Conservation (phyloP, 73 alveolate species). For the Paramecium caudatum region DNA sequence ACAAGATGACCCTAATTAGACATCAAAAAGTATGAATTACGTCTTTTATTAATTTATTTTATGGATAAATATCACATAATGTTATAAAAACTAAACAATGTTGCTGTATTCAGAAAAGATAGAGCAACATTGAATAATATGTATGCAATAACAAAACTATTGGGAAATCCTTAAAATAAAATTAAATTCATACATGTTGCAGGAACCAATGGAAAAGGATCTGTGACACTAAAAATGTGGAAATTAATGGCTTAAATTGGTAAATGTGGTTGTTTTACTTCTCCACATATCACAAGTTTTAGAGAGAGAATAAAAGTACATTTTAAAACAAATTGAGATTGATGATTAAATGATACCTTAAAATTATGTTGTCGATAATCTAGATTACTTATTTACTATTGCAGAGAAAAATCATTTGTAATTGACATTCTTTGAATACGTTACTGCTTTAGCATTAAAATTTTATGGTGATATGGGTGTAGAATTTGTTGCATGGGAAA, state of each 20-base stretch:
- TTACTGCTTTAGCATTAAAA: conserved; percentile 83
- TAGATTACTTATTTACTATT: conserved; percentile 55
- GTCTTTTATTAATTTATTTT: neutral
- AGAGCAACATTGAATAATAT: neutral
- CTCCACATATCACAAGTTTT: conserved; percentile 90
- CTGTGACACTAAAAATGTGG: conserved; percentile 84
- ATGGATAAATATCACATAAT: neutral
- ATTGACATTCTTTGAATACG: conserved; percentile 77
- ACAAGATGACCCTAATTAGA: conserved; percentile 52
- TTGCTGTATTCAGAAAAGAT: conserved; percentile 56
- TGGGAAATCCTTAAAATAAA: conserved; percentile 77
- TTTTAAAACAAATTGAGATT: conserved; percentile 59
- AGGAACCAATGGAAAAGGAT: conserved; percentile 97
- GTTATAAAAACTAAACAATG: conserved; percentile 13
- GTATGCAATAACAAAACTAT: neutral
- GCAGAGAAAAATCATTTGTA: conserved; percentile 76
- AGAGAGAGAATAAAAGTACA: conserved; percentile 87
- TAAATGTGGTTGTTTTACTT: conserved; percentile 86
- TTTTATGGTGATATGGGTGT: conserved; percentile 80
- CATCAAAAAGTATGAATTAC: conserved; percentile 34
- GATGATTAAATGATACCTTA: conserved; percentile 80
- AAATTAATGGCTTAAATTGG: too few species aligned
- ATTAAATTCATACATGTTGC: conserved; percentile 86
- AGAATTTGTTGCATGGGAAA: conserved; percentile 89
- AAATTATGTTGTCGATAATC: conserved; percentile 74